phyloP scores from a whole-genome alignment of 352 stramenopile genomes.

The Globisporangium viniferum region DNA sequence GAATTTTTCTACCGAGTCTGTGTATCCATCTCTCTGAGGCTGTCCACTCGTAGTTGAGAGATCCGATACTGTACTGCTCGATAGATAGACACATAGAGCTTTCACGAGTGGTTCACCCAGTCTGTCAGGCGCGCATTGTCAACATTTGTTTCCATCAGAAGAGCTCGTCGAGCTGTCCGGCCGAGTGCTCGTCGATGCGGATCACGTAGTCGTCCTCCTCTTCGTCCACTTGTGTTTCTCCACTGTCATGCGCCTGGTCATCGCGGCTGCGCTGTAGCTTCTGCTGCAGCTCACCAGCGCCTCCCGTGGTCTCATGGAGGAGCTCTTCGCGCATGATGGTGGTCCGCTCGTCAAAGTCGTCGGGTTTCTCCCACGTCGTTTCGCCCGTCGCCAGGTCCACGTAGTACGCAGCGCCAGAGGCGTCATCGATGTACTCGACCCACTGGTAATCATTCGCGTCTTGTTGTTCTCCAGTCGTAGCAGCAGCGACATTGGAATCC shows the following conservation, averaged over 20 bases:
- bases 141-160: not conserved
- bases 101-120: not conserved
- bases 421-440: conserved; percentile 48
- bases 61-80: not conserved
- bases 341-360: conserved; percentile 14
- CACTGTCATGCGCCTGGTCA: not conserved
- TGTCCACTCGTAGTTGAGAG: not conserved
- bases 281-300: not conserved
- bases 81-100: not conserved
- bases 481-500: conserved; percentile 1
- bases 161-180: not conserved
- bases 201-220: conserved; percentile 51
- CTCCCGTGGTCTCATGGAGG: not conserved
- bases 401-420: conserved; percentile 43
- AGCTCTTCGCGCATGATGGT: conserved; percentile 10
- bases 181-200: conserved; percentile 24
- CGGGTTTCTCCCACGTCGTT: conserved; percentile 48
- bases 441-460: conserved; percentile 17
- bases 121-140: not conserved
- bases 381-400: conserved; percentile 46
- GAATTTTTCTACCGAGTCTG: not conserved
- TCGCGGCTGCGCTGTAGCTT: not conserved
- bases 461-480: conserved; percentile 1
- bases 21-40: not conserved
- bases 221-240: not conserved